phyloP scores from a whole-genome alignment of 1,284 basidiomycete species.

The Singerocomus rubriflavus region DNA sequence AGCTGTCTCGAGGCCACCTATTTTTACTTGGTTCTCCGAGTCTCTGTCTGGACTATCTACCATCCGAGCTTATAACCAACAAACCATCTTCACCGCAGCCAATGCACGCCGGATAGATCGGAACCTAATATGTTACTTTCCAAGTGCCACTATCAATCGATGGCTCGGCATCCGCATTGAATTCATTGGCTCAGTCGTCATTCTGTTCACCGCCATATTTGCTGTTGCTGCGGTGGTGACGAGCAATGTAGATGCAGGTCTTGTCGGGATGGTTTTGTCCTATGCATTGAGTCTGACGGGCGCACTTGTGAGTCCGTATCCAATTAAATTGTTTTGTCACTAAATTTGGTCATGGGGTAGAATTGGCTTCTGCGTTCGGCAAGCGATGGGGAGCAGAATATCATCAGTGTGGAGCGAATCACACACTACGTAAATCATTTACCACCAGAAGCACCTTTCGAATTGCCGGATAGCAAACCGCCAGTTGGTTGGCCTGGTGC shows the following conservation, averaged over 20 bases:
- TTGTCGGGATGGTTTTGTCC: slow-evolving; percentile 88
- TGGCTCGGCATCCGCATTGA: slow-evolving; percentile 83
- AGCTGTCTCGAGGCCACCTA: slow-evolving; percentile 86
- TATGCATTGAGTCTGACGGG: slow-evolving; percentile 83
- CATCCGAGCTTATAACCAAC: slow-evolving; percentile 80
- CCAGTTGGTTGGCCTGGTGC: slow-evolving; percentile 68
- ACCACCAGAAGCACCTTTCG: slow-evolving; percentile 71
- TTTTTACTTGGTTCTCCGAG: slow-evolving; percentile 90
- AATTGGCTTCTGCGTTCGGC: no score
- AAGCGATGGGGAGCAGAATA: no score
- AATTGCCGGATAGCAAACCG: slow-evolving; percentile 64
- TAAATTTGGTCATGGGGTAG: no score
- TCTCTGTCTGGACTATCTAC: slow-evolving; percentile 82
- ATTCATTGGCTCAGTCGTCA: slow-evolving; percentile 80
- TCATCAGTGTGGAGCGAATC: no score
- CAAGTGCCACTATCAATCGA: slow-evolving; percentile 71
- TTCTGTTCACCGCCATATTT: slow-evolving; percentile 69
- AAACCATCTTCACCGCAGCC: slow-evolving; percentile 69
- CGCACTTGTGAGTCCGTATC: slow-evolving; percentile 56
- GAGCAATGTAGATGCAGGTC: slow-evolving; percentile 79
- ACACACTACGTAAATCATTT: no score
- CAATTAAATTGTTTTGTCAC: no score
- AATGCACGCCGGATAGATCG: slow-evolving; percentile 81
- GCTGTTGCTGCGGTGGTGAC: slow-evolving; percentile 71
- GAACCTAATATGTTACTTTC: slow-evolving; percentile 81